These are phyloP conservation scores for Albizia julibrissin DNA, from an alignment of 306 rosid species.

Conservation along the genomic window DNA sequence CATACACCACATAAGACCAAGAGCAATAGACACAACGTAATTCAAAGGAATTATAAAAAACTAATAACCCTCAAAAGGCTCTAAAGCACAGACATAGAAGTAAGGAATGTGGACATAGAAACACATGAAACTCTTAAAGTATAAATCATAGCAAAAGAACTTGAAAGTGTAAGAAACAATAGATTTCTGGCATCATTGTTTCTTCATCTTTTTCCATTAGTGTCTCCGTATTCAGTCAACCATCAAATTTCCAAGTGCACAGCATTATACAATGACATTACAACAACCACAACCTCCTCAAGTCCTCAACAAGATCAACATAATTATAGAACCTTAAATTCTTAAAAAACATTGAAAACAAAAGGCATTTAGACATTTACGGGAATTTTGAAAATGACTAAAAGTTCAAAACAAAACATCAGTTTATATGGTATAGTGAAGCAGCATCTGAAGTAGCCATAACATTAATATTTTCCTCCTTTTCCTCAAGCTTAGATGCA, in stretches of 20 bases:
- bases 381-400: too few relatives aligned
- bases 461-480: too few relatives aligned
- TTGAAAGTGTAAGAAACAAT: neutral
- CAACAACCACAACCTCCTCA: too few relatives aligned
- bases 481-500: too few relatives aligned
- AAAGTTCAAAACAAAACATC: too few relatives aligned
- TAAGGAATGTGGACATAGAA: neutral
- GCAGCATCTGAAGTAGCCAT: too few relatives aligned
- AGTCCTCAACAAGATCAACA: too few relatives aligned
- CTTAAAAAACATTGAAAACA: too few relatives aligned
- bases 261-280: too few relatives aligned
- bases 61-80: constrained; percentile 14
- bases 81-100: constrained; percentile 23
- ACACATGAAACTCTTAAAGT: neutral
- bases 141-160: constrained; percentile 6
- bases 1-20: neutral
- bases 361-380: too few relatives aligned
- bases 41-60: neutral
- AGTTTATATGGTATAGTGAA: too few relatives aligned
- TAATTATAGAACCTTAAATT: too few relatives aligned
- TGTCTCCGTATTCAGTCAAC: neutral
- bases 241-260: neutral
- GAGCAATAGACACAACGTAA: constrained; percentile 27
- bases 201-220: neutral
- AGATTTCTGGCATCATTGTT: neutral